phyloP scores from a whole-genome alignment of 2,329 filamentous ascomycete genomes.

The Drechslerella dactyloides region DNA sequence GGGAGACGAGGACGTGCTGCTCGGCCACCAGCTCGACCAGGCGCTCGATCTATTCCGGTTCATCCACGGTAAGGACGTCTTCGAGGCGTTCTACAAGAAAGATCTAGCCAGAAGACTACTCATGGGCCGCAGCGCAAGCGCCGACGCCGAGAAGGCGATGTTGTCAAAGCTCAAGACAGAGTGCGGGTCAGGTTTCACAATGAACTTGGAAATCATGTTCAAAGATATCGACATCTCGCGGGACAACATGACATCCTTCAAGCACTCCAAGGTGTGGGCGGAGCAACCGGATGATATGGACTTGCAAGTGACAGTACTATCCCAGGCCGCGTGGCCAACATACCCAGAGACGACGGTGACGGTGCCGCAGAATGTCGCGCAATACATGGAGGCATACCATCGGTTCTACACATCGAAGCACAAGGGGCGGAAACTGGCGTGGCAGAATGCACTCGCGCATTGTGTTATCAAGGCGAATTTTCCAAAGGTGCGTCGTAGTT shows the following conservation, averaged over 20 bases:
- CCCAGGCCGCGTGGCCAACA: slow-evolving; percentile 87
- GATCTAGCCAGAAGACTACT: slow-evolving; percentile 87
- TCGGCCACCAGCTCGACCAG: slow-evolving; percentile 90
- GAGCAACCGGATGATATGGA: slow-evolving; percentile 67
- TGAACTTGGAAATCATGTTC: slow-evolving; percentile 99
- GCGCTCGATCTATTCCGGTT: slow-evolving; percentile 95
- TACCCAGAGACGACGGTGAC: slow-evolving; percentile 79
- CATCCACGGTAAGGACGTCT: slow-evolving; percentile 95
- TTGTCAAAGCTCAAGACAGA: slow-evolving; percentile 72
- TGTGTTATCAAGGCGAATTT: slow-evolving; percentile 84
- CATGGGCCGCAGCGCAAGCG: slow-evolving; percentile 89
- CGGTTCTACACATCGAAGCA: slow-evolving; percentile 87
- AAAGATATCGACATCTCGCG: slow-evolving; percentile 93
- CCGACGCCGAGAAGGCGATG: slow-evolving; percentile 96
- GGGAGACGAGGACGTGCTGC: slow-evolving; percentile 86
- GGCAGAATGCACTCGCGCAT: slow-evolving; percentile 93
- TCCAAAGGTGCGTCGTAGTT: too few relatives aligned
- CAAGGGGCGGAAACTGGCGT: slow-evolving; percentile 81
- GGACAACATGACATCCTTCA: slow-evolving; percentile 92
- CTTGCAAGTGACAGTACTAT: slow-evolving; percentile 87
- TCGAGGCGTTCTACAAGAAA: slow-evolving; percentile 99
- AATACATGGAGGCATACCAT: slow-evolving; percentile 82
- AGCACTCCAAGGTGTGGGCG: slow-evolving; percentile 67
- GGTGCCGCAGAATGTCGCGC: slow-evolving; percentile 75
- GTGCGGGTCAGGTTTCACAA: slow-evolving; percentile 91